A percentile compares a stretch with the other conserved stretches of the same genome.
These are phyloP conservation scores for Dioszegia crocea DNA, from an alignment of 768 basidiomycete genomes.

Conservation along the genomic window DNA sequence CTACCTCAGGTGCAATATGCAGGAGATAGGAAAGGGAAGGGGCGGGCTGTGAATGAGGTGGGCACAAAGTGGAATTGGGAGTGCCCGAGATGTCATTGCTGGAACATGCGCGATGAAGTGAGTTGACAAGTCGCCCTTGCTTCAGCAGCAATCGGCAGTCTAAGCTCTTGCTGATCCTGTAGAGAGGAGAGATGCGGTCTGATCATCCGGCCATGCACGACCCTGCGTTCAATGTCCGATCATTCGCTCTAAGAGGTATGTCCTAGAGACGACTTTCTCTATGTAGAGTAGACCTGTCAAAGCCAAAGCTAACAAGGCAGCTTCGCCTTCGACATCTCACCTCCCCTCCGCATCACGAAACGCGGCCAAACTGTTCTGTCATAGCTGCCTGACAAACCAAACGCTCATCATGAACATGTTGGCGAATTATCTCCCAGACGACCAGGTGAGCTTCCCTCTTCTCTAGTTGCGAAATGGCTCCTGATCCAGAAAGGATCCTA, in stretches of 20 bases:
- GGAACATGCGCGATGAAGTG: conserved; percentile 39
- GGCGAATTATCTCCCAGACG: conserved; percentile 78
- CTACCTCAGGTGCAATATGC: conserved; percentile 4
- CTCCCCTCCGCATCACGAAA: conserved; percentile 25
- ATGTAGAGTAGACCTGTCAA: no score
- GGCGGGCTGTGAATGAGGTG: conserved; percentile 16
- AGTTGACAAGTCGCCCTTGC: no score
- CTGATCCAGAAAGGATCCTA: conserved; percentile 60
- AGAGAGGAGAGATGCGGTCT: conserved; percentile 70
- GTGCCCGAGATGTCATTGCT: conserved; percentile 38
- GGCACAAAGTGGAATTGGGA: conserved; percentile 42
- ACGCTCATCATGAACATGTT: conserved; percentile 78
- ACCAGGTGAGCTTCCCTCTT: conserved; percentile 59
- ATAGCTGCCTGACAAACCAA: conserved; percentile 88
- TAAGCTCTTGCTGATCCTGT: background rate
- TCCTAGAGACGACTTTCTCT: background rate
- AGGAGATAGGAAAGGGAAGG: conserved; percentile 29
- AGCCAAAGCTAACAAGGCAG: conserved; percentile 12
- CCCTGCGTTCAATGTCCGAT: conserved; percentile 57
- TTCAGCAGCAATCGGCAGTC: background rate
- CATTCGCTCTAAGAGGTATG: conserved; percentile 38
- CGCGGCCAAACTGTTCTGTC: conserved; percentile 60
- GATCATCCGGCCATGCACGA: conserved; percentile 87
- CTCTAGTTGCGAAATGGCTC: no score
- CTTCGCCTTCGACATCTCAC: conserved; percentile 34